phyloP scores from a whole-genome alignment of 257 asterid species.

The Solanum medicagineum region DNA sequence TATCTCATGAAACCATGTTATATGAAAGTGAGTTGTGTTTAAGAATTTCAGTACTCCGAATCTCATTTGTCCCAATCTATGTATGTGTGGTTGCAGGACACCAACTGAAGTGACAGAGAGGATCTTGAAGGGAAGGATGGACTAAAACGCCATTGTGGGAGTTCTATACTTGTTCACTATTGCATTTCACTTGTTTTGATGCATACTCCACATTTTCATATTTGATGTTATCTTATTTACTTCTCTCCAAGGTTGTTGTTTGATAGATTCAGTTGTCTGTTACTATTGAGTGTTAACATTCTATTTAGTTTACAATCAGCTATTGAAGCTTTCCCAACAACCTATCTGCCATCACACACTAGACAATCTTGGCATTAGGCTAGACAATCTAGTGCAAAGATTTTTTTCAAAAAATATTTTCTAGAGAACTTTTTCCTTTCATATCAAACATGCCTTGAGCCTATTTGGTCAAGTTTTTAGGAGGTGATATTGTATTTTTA shows the following conservation, averaged over 20 bases:
- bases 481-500: too few species aligned
- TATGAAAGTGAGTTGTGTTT: background rate
- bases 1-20: background rate
- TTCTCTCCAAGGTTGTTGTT: background rate
- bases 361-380: background rate
- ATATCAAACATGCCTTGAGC: too few species aligned
- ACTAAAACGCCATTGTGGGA: background rate
- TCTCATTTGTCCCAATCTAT: background rate
- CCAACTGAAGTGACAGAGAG: conserved; percentile 84
- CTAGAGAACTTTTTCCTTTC: too few species aligned
- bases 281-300: background rate
- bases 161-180: background rate
- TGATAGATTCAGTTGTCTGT: background rate
- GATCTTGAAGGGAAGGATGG: conserved; percentile 95
- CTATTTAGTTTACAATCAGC: background rate
- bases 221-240: background rate
- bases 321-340: background rate
- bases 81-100: conserved; percentile 45
- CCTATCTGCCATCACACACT: background rate
- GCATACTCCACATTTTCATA: background rate
- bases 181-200: background rate
- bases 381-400: background rate
- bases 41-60: background rate
- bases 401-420: background rate
- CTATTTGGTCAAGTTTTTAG: too few species aligned